Conservation (phyloP, 2,329 filamentous ascomycete species). For the Fusarium subglutinans region DNA sequence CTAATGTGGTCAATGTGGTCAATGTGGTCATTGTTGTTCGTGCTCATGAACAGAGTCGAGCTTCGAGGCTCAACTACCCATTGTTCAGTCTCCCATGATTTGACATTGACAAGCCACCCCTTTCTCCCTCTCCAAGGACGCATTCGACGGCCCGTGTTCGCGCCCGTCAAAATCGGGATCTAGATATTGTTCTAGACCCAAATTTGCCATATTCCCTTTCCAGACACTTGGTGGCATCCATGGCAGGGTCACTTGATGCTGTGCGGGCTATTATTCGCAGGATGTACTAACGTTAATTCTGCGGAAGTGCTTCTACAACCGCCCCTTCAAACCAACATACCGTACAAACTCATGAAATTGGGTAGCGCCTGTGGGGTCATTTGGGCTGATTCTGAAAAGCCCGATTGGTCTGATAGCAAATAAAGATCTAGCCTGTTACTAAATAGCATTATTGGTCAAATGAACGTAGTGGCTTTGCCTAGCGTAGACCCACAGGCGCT, state of each 20-base stretch:
- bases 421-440: too few relatives aligned
- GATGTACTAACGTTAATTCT: background rate
- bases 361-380: too few relatives aligned
- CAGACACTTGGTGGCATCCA: background rate
- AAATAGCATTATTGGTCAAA: too few relatives aligned
- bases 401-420: too few relatives aligned
- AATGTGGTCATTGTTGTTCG: background rate
- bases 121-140: background rate
- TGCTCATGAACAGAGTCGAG: background rate
- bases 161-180: slow-evolving; percentile 21
- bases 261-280: background rate
- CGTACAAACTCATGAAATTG: too few relatives aligned
- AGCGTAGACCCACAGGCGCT: too few relatives aligned
- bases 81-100: background rate
- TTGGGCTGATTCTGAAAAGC: too few relatives aligned
- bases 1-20: background rate
- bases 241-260: background rate
- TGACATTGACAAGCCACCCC: slow-evolving; percentile 14
- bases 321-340: background rate
- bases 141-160: slow-evolving; percentile 10
- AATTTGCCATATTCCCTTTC: slow-evolving; percentile 29
- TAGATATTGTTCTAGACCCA: slow-evolving; percentile 15
- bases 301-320: background rate
- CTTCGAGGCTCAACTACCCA: background rate
- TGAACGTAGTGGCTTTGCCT: too few relatives aligned